A percentile compares a stretch with the other conserved stretches of the same genome.
Conservation (phyloP, 2,329 filamentous ascomycete species). For the Penicillium sclerotigenum region DNA sequence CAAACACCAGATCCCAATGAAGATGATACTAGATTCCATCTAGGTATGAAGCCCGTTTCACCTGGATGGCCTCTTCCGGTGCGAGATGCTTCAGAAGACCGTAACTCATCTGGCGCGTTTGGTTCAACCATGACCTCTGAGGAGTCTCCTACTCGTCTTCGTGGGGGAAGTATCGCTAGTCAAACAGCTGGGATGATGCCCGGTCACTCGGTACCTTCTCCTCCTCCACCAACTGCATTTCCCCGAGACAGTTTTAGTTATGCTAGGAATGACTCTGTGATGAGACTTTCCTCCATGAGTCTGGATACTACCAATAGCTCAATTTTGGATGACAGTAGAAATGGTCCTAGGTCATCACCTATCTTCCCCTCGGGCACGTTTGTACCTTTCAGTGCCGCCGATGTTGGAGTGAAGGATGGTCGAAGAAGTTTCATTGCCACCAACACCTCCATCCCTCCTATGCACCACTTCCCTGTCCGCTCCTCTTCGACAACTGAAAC, state of each 20-base stretch:
- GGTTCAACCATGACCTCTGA: constrained; percentile 25
- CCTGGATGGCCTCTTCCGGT: constrained; percentile 32
- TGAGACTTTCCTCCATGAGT: constrained; percentile 37
- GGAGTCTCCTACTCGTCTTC: constrained; percentile 24
- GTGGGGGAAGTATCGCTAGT: constrained; percentile 34
- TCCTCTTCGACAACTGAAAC: constrained; percentile 25
- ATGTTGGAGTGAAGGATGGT: constrained; percentile 34
- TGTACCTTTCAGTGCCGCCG: constrained; percentile 38
- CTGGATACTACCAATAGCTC: constrained; percentile 40
- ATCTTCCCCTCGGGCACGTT: constrained; percentile 34
- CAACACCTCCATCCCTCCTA: constrained; percentile 23
- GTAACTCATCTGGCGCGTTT: constrained; percentile 18
- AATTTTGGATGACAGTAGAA: constrained; percentile 34
- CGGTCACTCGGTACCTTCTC: constrained; percentile 37
- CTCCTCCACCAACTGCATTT: constrained; percentile 33
- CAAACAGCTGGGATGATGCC: constrained; percentile 35
- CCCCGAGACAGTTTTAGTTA: constrained; percentile 33
- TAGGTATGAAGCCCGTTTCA: constrained; percentile 30
- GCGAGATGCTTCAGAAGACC: constrained; percentile 23
- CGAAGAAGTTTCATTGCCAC: constrained; percentile 29
- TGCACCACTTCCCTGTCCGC: constrained; percentile 28
- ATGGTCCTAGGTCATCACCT: constrained; percentile 30
- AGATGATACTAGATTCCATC: constrained; percentile 19
- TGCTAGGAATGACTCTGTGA: constrained; percentile 34
- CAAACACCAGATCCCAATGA: constrained; percentile 36